phyloP scores from a whole-genome alignment of 1,139 yeast genomes.

The Yamadazyma atmosphaerica region DNA sequence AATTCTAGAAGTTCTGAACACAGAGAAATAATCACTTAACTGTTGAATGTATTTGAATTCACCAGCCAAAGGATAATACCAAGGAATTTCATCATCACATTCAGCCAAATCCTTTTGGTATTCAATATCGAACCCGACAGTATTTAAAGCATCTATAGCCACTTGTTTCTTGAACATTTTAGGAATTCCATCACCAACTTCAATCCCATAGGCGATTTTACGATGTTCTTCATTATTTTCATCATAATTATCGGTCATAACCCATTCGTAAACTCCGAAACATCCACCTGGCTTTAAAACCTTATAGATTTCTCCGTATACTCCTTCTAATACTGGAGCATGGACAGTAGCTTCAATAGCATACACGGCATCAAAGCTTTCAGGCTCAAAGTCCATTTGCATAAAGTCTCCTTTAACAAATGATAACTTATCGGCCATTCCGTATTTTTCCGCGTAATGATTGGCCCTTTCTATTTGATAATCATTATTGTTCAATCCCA shows the following conservation, averaged over 20 bases:
- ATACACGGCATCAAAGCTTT: slow-evolving; percentile 91
- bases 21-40: slow-evolving; percentile 74
- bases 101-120: slow-evolving; percentile 83
- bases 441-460: slow-evolving; percentile 67
- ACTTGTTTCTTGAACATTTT: slow-evolving; percentile 88
- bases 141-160: slow-evolving; percentile 82
- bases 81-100: slow-evolving; percentile 80
- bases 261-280: slow-evolving; percentile 99
- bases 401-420: slow-evolving; percentile 98
- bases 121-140: slow-evolving; percentile 84
- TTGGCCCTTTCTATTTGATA: slow-evolving; percentile 94
- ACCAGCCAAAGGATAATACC: slow-evolving; percentile 98
- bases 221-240: slow-evolving; percentile 87
- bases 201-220: slow-evolving; percentile 94
- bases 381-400: slow-evolving; percentile 96
- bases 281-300: slow-evolving; percentile 94
- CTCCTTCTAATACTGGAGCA: slow-evolving; percentile 96
- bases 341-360: slow-evolving; percentile 99
- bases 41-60: slow-evolving; percentile 87
- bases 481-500: slow-evolving; percentile 95
- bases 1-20: slow-evolving; percentile 81
- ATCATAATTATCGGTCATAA: slow-evolving; percentile 92
- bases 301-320: slow-evolving; percentile 90
- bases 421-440: slow-evolving; percentile 69
- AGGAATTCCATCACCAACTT: slow-evolving; percentile 98